A percentile compares a stretch with the other conserved stretches of the same genome.
Conservation (phyloP, 176 grass and related monocot genomes). For the Phyllostachys edulis region DNA sequence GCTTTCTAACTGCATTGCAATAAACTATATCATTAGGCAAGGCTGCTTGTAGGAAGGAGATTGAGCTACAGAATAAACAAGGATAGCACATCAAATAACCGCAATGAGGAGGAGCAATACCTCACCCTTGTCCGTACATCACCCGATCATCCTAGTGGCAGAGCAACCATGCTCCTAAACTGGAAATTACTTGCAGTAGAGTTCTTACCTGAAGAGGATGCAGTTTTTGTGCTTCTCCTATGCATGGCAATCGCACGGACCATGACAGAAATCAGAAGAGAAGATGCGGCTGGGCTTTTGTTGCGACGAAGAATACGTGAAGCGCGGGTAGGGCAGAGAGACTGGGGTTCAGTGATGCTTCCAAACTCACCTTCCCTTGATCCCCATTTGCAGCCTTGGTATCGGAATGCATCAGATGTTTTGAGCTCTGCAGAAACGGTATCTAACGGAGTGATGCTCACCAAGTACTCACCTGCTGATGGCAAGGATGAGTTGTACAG, state of each 20-base stretch:
- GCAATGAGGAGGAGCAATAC: conserved; percentile 50
- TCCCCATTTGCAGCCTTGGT: conserved; percentile 67
- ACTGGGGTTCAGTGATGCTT: conserved; percentile 75
- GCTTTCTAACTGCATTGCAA: conserved; percentile 16
- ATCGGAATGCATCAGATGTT: conserved; percentile 58
- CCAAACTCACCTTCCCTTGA: conserved; percentile 44
- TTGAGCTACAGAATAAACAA: conserved; percentile 70
- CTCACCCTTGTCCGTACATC: conserved; percentile 63
- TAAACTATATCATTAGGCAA: conserved; percentile 46
- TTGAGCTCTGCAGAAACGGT: conserved; percentile 54
- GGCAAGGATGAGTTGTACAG: conserved; percentile 79
- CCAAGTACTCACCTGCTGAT: conserved; percentile 70
- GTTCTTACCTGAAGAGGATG: conserved; percentile 83
- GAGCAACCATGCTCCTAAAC: conserved; percentile 72
- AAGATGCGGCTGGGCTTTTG: conserved; percentile 69
- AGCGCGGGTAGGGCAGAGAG: conserved; percentile 52
- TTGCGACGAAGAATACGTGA: conserved; percentile 68
- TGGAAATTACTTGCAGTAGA: conserved; percentile 77
- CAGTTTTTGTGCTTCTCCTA: conserved; percentile 61
- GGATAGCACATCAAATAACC: conserved; percentile 21
- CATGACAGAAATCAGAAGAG: conserved; percentile 74
- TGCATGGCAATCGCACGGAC: conserved; percentile 70
- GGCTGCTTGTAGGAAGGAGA: conserved; percentile 64
- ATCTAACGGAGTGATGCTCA: conserved; percentile 22
- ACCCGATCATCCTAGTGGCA: conserved; percentile 58